phyloP scores from a whole-genome alignment of 2,329 filamentous ascomycete species.

The Fusarium ambrosium region DNA sequence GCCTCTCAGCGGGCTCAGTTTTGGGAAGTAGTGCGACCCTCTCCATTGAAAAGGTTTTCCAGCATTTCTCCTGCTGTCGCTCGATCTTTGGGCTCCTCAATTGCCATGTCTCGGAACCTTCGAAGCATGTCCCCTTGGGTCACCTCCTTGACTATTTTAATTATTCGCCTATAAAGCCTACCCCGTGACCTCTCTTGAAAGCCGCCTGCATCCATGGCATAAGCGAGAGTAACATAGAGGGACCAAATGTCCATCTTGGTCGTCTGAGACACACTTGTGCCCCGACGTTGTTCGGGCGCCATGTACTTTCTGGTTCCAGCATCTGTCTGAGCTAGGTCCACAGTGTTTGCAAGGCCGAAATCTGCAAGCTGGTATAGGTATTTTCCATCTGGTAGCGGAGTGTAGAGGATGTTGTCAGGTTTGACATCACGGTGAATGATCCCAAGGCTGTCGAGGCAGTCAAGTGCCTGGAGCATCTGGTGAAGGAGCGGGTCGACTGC shows the following conservation, averaged over 20 bases:
- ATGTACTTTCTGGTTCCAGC: constrained; percentile 20
- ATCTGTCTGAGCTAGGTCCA: not conserved
- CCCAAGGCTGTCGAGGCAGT: not conserved
- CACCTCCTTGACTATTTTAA: not conserved
- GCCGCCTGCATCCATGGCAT: not conserved
- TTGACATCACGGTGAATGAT: constrained; percentile 44
- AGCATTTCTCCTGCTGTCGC: constrained; percentile 11
- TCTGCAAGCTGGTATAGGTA: not conserved
- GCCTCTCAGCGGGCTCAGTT: not conserved
- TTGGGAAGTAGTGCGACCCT: not conserved
- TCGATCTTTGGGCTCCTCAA: not conserved
- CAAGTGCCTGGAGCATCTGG: not conserved
- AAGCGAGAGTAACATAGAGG: constrained; percentile 38
- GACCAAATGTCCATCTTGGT: constrained; percentile 46
- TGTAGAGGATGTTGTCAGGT: constrained; percentile 22
- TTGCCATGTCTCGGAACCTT: not conserved
- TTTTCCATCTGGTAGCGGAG: not conserved
- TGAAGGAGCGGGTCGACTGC: not conserved
- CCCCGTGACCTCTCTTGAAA: not conserved
- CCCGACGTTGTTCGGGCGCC: not conserved
- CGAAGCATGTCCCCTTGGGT: not conserved
- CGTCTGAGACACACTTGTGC: constrained; percentile 18
- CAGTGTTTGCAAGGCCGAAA: not conserved
- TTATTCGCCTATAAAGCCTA: not conserved
- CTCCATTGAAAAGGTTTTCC: not conserved